These are phyloP conservation scores for Mimosa pudica DNA, from an alignment of 306 rosid species.

Conservation along the genomic window DNA sequence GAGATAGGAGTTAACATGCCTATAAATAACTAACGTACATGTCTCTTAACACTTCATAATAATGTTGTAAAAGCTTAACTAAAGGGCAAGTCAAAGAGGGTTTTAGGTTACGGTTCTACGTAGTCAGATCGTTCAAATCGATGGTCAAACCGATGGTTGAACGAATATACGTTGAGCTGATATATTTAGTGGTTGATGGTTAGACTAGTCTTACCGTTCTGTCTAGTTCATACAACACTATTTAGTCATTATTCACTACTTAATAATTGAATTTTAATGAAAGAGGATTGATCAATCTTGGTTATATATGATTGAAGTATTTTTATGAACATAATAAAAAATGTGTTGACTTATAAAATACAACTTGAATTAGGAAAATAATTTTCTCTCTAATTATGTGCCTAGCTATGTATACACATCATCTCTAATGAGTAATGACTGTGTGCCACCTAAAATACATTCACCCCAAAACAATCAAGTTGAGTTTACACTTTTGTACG, in stretches of 20 bases:
- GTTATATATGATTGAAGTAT: neutral
- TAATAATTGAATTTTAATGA: neutral
- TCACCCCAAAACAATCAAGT: conserved; percentile 18
- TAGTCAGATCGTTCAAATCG: too few species aligned
- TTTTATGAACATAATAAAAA: neutral
- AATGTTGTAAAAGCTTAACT: too few species aligned
- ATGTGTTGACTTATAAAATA: neutral
- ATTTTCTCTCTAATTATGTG: neutral
- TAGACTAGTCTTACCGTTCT: too few species aligned
- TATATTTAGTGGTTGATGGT: too few species aligned
- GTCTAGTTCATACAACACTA: too few species aligned
- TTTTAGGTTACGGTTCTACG: too few species aligned
- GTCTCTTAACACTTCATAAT: neutral
- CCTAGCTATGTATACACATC: too few species aligned
- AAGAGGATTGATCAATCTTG: too few species aligned
- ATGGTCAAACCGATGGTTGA: too few species aligned
- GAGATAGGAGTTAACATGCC: neutral
- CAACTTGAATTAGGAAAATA: neutral
- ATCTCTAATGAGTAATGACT: neutral
- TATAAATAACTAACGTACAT: neutral
- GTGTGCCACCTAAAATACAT: neutral
- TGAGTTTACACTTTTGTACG: conserved; percentile 15
- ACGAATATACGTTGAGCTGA: too few species aligned
- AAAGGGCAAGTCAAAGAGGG: too few species aligned
- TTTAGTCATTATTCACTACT: too few species aligned